These are phyloP conservation scores for Kregervanrija fluxuum DNA, from an alignment of 805 yeast species.

Conservation along the genomic window DNA sequence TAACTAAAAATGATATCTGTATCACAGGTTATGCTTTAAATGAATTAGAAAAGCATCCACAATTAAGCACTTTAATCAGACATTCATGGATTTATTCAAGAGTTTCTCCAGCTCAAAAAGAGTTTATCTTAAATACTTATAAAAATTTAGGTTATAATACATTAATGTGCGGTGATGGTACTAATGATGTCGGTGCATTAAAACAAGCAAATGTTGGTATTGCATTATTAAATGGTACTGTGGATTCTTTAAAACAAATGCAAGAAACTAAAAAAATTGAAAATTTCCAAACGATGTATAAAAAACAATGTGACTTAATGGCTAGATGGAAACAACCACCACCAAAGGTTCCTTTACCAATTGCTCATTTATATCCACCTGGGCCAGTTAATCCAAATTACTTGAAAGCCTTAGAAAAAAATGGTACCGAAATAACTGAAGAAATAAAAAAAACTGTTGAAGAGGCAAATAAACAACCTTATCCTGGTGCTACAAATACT, in stretches of 20 bases:
- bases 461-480: constrained; percentile 31
- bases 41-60: constrained; percentile 57
- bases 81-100: constrained; percentile 97
- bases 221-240: constrained; percentile 96
- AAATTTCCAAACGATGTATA: constrained; percentile 58
- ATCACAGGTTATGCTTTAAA: constrained; percentile 87
- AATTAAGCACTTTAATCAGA: constrained; percentile 65
- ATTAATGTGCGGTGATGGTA: constrained; percentile 99
- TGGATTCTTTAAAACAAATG: constrained; percentile 83
- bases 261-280: constrained; percentile 73
- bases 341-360: constrained; percentile 75
- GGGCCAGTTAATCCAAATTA: constrained; percentile 89
- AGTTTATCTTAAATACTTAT: constrained; percentile 74
- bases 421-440: constrained; percentile 73
- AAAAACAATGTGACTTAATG: constrained; percentile 77
- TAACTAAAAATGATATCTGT: constrained; percentile 74
- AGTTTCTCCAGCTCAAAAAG: constrained; percentile 95
- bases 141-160: constrained; percentile 89
- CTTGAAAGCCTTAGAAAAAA: constrained; percentile 74
- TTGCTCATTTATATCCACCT: constrained; percentile 95
- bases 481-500: constrained; percentile 21
- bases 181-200: constrained; percentile 99
- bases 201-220: constrained; percentile 98
- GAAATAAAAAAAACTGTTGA: constrained; percentile 60
- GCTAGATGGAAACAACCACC: constrained; percentile 75